Evolutionary conservation across 257 asterid genomes (phyloP), one percentile per base, ranked within the genome.

Genomic region (Rubia yunnanensis): DNA sequence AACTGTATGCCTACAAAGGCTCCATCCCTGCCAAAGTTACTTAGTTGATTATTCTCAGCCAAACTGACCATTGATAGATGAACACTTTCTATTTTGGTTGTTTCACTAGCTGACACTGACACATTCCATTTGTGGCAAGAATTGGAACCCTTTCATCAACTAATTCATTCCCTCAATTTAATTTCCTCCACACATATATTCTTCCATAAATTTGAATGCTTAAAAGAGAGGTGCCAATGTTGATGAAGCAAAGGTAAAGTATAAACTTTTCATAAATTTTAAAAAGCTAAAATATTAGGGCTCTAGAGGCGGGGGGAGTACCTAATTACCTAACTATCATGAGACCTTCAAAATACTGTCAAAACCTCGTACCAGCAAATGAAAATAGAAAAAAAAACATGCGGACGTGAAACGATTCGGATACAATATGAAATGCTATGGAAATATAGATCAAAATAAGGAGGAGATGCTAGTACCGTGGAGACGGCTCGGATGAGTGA

Each of bases 401-500:
- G 9, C 27, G 23, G 8, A 22, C 15, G 59, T 53, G 59, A 24
- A 56, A 11, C 9, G 30, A 56, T 9, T 31, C 35, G 17, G 39
- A 57, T 30, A 59, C 20, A 3, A 31, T 44, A 30, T 7, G 41
- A 10, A 30, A 57, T 10, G 63, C 46, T 15, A 39, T 44, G 30
- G 58, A 1, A 0, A 23, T 23, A 34, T 22, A 31, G 3, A 18
- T 11, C 17, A 11, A 10, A 23, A n/a, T n/a, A 22, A 60, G 10
- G 63, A 34, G 41, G 23, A 30, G n/a, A 1, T 39, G 3, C 13
- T 44, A 44, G 10, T 78, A 91, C 98, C 85, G 94, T 74, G 15
- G 96, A 82, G 56, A 92, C 86, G 60, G 96, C 95, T 75, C 88
- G 84, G 76, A 86, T 67, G 70, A 73, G 23, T 34, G 91, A 71